A percentile compares a stretch with the other conserved stretches of the same genome.
Evolutionary conservation across 2,329 filamentous ascomycete genomes (phyloP).

Genomic region (Fusarium transvaalense): DNA sequence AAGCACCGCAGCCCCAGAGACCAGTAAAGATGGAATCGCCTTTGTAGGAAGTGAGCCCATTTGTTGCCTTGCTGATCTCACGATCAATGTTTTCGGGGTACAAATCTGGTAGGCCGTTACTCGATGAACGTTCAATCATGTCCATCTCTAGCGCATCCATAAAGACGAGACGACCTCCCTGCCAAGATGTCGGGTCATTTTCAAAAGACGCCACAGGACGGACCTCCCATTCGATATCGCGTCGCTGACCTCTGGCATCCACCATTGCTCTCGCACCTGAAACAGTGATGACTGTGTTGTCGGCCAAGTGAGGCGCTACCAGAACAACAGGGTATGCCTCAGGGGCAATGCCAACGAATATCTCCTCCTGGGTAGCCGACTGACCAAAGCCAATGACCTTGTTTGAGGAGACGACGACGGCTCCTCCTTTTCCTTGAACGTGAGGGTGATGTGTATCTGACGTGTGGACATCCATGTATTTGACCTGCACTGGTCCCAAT

Average conservation of each 20-base stretch:
- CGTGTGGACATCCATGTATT: conserved; percentile 43
- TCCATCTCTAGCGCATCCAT: conserved; percentile 56
- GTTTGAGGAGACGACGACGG: conserved; percentile 53
- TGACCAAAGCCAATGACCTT: conserved; percentile 53
- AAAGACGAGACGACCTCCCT: conserved; percentile 51
- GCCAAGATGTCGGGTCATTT: conserved; percentile 8
- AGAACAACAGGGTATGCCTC: conserved; percentile 54
- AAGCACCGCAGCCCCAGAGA: conserved; percentile 54
- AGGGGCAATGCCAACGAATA: conserved; percentile 52
- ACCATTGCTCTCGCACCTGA: conserved; percentile 49
- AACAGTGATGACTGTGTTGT: conserved; percentile 48
- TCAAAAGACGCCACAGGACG: neutral
- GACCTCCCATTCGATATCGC: conserved; percentile 46
- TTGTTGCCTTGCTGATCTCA: conserved; percentile 50
- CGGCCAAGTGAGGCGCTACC: conserved; percentile 48
- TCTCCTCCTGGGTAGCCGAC: conserved; percentile 55
- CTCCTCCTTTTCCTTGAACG: conserved; percentile 44
- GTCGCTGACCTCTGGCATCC: conserved; percentile 48
- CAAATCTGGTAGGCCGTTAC: conserved; percentile 46
- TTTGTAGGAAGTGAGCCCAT: conserved; percentile 46
- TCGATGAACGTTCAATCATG: conserved; percentile 31
- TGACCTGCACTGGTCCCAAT: conserved; percentile 29
- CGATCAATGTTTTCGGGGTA: conserved; percentile 44
- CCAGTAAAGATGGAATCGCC: conserved; percentile 45
- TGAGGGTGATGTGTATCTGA: conserved; percentile 43